Conservation (phyloP, 345 rosid species). For the Sisymbrium altissimum region DNA sequence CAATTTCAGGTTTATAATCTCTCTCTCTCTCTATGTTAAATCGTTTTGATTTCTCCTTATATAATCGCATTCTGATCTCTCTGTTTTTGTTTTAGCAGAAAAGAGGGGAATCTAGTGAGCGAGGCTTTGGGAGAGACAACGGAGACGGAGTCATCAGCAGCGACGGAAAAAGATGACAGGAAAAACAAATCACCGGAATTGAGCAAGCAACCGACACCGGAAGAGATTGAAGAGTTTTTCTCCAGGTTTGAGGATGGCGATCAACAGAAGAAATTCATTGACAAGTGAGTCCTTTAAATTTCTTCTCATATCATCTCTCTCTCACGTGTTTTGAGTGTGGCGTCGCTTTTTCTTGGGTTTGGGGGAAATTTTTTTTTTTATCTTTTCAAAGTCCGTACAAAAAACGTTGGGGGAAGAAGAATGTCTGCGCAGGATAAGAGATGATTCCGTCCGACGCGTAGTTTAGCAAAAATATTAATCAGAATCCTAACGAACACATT, state of each 20-base stretch:
- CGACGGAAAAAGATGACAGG: neutral
- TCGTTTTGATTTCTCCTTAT: neutral
- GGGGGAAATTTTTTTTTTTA: neutral
- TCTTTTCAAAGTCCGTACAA: slow-evolving; percentile 2
- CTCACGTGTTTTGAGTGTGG: slow-evolving; percentile 10
- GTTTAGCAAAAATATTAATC: neutral
- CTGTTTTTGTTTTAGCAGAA: slow-evolving; percentile 16
- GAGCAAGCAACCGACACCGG: slow-evolving; percentile 32
- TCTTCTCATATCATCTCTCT: neutral
- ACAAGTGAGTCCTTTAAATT: slow-evolving; percentile 41
- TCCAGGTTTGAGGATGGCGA: slow-evolving; percentile 36
- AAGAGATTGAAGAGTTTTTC: slow-evolving; percentile 46
- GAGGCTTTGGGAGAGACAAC: slow-evolving; percentile 27
- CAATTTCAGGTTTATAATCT: slow-evolving; percentile 46
- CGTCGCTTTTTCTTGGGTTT: neutral
- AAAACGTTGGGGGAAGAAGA: neutral
- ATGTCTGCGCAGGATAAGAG: slow-evolving; percentile 44
- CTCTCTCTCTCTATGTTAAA: neutral
- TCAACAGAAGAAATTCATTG: slow-evolving; percentile 42
- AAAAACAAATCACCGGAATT: neutral
- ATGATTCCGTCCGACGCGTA: slow-evolving; percentile 25
- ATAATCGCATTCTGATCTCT: neutral
- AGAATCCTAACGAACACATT: slow-evolving; percentile 44
- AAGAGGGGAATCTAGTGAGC: slow-evolving; percentile 32
- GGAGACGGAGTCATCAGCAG: slow-evolving; percentile 22